Percentiles rank a stretch among this genome's conserved stretches.
These are phyloP conservation scores for Pulveroboletus sp. DNA, from an alignment of 768 basidiomycete species.

Conservation along the genomic window DNA sequence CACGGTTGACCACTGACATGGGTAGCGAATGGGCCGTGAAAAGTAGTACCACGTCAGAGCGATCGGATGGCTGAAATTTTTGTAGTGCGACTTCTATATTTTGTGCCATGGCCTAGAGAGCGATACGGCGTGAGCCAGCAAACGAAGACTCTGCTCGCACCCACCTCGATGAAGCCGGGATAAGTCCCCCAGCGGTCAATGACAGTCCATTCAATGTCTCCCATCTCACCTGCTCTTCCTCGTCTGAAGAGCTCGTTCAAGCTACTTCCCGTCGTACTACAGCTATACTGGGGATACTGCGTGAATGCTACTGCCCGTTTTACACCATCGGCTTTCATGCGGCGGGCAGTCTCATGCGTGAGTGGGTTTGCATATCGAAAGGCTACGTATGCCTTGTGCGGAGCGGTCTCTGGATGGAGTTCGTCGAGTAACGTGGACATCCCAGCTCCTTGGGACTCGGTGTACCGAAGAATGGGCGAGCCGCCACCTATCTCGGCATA, in stretches of 20 bases:
- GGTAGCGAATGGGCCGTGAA: conserved; percentile 98
- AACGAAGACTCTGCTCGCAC: conserved; percentile 15
- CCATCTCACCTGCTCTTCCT: conserved; percentile 57
- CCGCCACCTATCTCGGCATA: conserved; percentile 95
- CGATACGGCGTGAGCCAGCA: conserved; percentile 1
- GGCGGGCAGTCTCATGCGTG: conserved; percentile 73
- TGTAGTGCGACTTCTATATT: conserved; percentile 79
- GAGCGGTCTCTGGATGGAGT: conserved; percentile 86
- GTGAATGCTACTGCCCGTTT: conserved; percentile 92
- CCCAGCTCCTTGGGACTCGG: conserved; percentile 78
- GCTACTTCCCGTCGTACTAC: conserved; percentile 96
- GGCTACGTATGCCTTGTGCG: conserved; percentile 93
- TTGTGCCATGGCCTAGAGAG: conserved; percentile 76
- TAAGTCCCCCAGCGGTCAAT: conserved; percentile 98
- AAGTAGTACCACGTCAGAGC: conserved; percentile 74
- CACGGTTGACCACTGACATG: conserved; percentile 97
- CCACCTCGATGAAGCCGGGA: conserved; percentile 88
- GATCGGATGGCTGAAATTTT: conserved; percentile 67
- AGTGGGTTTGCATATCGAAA: conserved; percentile 92
- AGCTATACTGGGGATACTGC: conserved; percentile 98
- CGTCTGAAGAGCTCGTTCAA: conserved; percentile 84
- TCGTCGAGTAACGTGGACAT: conserved; percentile 93
- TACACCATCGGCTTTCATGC: conserved; percentile 89
- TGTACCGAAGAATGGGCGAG: conserved; percentile 91
- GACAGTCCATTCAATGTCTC: conserved; percentile 88